These are phyloP conservation scores for Astragalus glycyphyllos DNA, from an alignment of 306 rosid species.

Conservation along the genomic window DNA sequence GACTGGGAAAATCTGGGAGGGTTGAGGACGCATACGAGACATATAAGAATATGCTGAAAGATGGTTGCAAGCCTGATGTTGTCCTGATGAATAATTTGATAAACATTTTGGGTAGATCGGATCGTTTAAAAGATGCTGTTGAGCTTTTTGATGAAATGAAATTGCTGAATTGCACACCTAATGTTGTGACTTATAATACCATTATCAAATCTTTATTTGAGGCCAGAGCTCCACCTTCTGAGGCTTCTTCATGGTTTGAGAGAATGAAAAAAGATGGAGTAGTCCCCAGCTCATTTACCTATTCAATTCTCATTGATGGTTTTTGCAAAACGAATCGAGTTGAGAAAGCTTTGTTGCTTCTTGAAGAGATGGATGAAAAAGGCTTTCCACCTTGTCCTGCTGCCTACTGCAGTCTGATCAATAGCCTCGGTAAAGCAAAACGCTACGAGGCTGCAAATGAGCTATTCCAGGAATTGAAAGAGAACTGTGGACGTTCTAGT, in stretches of 20 bases:
- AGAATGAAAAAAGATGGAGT: conserved; percentile 81
- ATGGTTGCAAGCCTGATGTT: conserved; percentile 80
- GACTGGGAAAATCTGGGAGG: conserved; percentile 86
- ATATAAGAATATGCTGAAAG: conserved; percentile 67
- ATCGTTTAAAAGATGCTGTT: conserved; percentile 65
- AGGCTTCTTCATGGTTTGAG: conserved; percentile 76
- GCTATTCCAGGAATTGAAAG: conserved; percentile 86
- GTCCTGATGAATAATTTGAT: conserved; percentile 84
- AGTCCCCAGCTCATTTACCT: conserved; percentile 80
- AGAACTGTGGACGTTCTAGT: conserved; percentile 83
- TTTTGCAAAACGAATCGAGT: conserved; percentile 87
- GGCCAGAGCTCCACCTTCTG: conserved; percentile 68
- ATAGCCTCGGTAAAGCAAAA: conserved; percentile 88
- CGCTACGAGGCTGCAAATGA: conserved; percentile 92
- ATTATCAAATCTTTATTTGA: conserved; percentile 78
- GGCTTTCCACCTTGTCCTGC: conserved; percentile 96
- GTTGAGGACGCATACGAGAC: conserved; percentile 68
- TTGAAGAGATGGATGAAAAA: conserved; percentile 97
- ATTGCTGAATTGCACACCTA: conserved; percentile 64
- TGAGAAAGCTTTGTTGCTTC: conserved; percentile 89
- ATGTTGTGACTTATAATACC: conserved; percentile 84
- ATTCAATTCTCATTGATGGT: conserved; percentile 92
- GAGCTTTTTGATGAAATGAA: conserved; percentile 72
- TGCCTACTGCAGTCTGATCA: conserved; percentile 95
- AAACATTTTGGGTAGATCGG: conserved; percentile 77